These are phyloP conservation scores for Pythium periplocum DNA, from an alignment of 352 stramenopile species.

Conservation along the genomic window DNA sequence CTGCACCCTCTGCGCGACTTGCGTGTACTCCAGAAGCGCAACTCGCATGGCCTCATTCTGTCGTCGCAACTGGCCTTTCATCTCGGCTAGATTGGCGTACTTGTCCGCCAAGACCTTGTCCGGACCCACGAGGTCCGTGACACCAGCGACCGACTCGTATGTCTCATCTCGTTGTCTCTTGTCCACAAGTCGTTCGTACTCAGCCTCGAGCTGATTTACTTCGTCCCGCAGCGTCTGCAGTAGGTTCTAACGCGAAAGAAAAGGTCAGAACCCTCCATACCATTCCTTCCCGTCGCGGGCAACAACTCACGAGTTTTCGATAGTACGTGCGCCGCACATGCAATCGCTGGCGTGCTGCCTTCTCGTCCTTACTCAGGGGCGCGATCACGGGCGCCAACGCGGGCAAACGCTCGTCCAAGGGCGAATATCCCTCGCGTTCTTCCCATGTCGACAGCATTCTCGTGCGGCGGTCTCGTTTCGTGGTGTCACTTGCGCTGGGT, in stretches of 20 bases:
- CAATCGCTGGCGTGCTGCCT: conserved; percentile 13
- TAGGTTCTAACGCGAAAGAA: conserved; percentile 11
- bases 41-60: too few relatives aligned
- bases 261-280: background rate
- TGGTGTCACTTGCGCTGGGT: too few relatives aligned
- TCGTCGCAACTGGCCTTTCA: too few relatives aligned
- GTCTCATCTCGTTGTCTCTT: conserved; percentile 2
- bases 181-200: conserved; percentile 7
- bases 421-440: too few relatives aligned
- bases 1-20: too few relatives aligned
- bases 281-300: background rate
- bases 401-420: conserved; percentile 1
- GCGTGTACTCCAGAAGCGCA: too few relatives aligned
- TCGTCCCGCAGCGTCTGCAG: conserved; percentile 11
- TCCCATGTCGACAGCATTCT: background rate
- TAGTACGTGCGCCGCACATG: conserved; percentile 21
- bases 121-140: too few relatives aligned
- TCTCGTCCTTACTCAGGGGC: conserved; percentile 12
- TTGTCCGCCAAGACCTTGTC: too few relatives aligned
- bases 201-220: conserved; percentile 3
- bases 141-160: too few relatives aligned
- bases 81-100: too few relatives aligned
- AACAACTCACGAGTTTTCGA: conserved; percentile 13
- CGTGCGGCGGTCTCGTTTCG: background rate
- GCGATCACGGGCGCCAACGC: conserved; percentile 11